phyloP scores from a whole-genome alignment of 1,139 yeast genomes.

The Yamadazyma songkhlaensis region DNA sequence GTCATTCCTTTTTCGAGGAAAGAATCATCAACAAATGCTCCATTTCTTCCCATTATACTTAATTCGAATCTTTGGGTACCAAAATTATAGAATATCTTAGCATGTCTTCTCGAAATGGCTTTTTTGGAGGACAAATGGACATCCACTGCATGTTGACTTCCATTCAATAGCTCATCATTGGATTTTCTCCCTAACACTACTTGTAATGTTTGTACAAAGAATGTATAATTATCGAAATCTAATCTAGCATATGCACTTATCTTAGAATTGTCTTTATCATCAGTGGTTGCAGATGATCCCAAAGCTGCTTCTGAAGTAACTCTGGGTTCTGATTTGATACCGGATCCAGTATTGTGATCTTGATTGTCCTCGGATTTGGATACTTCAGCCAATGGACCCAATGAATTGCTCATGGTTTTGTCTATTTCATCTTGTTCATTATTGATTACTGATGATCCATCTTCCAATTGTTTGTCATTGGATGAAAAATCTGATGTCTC shows the following conservation, averaged over 20 bases:
- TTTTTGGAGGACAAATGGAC: constrained; percentile 89
- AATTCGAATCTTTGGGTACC: constrained; percentile 92
- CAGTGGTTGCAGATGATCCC: constrained; percentile 14
- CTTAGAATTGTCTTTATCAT: constrained; percentile 36
- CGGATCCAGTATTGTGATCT: no score
- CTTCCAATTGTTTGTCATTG: no score
- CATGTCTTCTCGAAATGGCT: constrained; percentile 90
- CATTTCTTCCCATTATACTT: constrained; percentile 88
- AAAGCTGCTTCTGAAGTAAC: constrained; percentile 24
- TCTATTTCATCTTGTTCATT: no score
- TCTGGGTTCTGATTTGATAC: constrained; percentile 7
- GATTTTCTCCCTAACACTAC: constrained; percentile 88
- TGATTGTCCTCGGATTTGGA: no score
- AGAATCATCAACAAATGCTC: constrained; percentile 89
- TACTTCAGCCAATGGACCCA: no score
- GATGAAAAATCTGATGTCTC: no score
- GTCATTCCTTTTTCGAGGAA: constrained; percentile 90
- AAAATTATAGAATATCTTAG: constrained; percentile 91
- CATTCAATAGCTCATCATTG: constrained; percentile 58
- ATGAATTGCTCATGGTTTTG: no score
- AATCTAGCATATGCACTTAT: constrained; percentile 93
- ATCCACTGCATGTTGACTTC: constrained; percentile 65
- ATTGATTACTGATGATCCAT: no score
- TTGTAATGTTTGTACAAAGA: constrained; percentile 93
- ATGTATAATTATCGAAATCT: constrained; percentile 89